Evolutionary conservation across 768 basidiomycete genomes (phyloP), one percentile per base, ranked within the genome.

Genomic region (Boletus sp.): DNA sequence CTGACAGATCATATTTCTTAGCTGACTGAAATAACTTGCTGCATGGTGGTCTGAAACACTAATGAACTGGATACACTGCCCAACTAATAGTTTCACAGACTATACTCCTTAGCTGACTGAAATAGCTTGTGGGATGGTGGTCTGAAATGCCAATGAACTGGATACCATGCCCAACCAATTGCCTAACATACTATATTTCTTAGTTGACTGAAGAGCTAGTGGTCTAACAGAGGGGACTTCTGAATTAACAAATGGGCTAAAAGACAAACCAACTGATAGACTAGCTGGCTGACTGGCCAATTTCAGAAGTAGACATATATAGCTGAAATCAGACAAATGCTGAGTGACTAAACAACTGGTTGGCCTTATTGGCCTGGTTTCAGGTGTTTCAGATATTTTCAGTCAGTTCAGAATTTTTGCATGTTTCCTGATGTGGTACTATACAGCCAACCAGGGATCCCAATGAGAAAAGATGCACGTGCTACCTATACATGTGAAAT

Each of bases 401-500:
- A 40, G 39, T 4, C 8, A 40, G 10, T 4, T 40, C 39, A 40
- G 39, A 40, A n/a, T 40, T 40, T 40, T 40, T 40, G 7, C n/a
- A 40, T 7, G 39, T 40, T 40, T 40, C 56, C 53, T 0, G 60
- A 55, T 0, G 10, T 51, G 0, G n/a, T n/a, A n/a, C n/a, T n/a
- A n/a, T n/a, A n/a, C n/a, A 95, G 64, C 94, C 93, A 96, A 1
- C 83, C 77, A 3, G 95, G 76, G 0, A 86, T 92, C 1, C 89
- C 94, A 18, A 97, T 83, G 5, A 71, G 52, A 50, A 70, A 56
- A 30, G 68, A 62, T 12, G 59, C 55, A 7, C 62, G 71, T 17
- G 83, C 78, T 15, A 92, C 91, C 89, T 94, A 46, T 12, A 12
- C 9, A 10, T 20, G 5, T 4, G n/a, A 41, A 18, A 32, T n/a